phyloP scores from a whole-genome alignment of 768 basidiomycete species.

The Agrocybe praecox region DNA sequence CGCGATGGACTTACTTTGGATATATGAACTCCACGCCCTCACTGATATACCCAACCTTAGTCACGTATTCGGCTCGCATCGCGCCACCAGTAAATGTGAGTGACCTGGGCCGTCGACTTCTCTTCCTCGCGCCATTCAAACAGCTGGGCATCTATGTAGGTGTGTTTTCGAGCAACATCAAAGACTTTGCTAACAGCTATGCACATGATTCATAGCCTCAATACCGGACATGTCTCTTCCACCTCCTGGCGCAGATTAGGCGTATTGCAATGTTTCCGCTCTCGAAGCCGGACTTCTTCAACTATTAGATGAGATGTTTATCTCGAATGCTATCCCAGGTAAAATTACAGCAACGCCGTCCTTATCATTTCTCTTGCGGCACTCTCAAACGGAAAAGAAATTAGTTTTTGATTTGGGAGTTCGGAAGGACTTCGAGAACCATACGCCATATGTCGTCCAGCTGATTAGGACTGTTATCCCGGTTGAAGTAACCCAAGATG shows the following conservation, averaged over 20 bases:
- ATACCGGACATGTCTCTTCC: no score
- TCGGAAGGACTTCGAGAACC: slow-evolving; percentile 1
- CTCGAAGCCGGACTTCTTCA: slow-evolving; percentile 11
- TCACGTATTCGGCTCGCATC: no score
- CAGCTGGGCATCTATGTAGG: no score
- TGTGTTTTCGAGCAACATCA: no score
- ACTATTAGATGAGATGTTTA: slow-evolving; percentile 5
- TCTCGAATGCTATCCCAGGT: slow-evolving; percentile 5
- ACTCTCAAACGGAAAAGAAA: slow-evolving; percentile 8
- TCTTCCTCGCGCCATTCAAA: no score
- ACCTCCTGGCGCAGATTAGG: no score
- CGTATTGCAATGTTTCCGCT: slow-evolving; percentile 13
- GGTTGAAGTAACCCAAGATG: slow-evolving; percentile 29
- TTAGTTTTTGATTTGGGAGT: slow-evolving; percentile 15
- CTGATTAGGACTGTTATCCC: background rate
- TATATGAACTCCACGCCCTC: no score
- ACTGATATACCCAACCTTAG: background rate
- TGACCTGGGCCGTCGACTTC: no score
- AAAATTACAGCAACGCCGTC: slow-evolving; percentile 1
- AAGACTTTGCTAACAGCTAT: no score
- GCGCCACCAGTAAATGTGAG: slow-evolving; percentile 1
- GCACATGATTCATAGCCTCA: no score
- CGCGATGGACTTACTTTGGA: no score
- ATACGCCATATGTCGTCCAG: slow-evolving; percentile 5
- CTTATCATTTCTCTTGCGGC: slow-evolving; percentile 12